These are phyloP conservation scores for Allantophomopsis lycopodina DNA, from an alignment of 2,329 filamentous ascomycete species.

Conservation along the genomic window DNA sequence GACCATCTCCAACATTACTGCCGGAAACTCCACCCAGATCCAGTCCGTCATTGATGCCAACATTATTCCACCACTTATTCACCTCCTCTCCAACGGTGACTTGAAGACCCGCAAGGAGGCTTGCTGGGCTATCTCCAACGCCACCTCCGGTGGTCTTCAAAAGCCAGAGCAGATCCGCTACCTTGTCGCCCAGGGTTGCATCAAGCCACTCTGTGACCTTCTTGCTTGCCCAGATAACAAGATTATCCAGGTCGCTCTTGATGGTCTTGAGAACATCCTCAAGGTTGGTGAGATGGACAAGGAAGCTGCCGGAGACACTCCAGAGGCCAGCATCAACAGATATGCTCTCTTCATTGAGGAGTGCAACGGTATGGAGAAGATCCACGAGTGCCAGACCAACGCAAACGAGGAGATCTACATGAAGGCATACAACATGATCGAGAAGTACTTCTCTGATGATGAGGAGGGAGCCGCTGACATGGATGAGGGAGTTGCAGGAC, in stretches of 20 bases:
- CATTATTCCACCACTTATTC: conserved; percentile 92
- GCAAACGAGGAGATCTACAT: conserved; percentile 99
- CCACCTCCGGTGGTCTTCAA: conserved; percentile 91
- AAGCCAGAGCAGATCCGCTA: conserved; percentile 98
- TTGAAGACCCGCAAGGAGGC: conserved; percentile 99
- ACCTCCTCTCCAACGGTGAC: conserved; percentile 90
- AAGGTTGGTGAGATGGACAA: conserved; percentile 99
- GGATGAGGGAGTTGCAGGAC: conserved; percentile 58
- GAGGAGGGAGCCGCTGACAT: conserved; percentile 70
- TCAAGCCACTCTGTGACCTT: conserved; percentile 92
- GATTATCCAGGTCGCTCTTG: conserved; percentile 97
- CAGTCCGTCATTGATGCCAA: conserved; percentile 93
- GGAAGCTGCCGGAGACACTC: conserved; percentile 63
- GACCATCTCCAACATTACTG: conserved; percentile 99
- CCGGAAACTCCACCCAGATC: conserved; percentile 95
- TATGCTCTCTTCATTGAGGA: conserved; percentile 98
- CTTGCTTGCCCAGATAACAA: conserved; percentile 97
- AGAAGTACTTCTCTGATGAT: conserved; percentile 99
- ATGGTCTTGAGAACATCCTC: conserved; percentile 96
- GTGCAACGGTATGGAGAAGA: conserved; percentile 99
- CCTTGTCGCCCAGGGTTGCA: conserved; percentile 84
- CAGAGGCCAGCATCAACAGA: conserved; percentile 70
- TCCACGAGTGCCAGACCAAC: conserved; percentile 99
- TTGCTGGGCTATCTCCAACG: conserved; percentile 99
- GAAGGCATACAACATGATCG: conserved; percentile 99